Evolutionary conservation across 2,329 filamentous ascomycete genomes (phyloP), one percentile per base, ranked within the genome.

Genomic region (Penicillium griseofulvum): DNA sequence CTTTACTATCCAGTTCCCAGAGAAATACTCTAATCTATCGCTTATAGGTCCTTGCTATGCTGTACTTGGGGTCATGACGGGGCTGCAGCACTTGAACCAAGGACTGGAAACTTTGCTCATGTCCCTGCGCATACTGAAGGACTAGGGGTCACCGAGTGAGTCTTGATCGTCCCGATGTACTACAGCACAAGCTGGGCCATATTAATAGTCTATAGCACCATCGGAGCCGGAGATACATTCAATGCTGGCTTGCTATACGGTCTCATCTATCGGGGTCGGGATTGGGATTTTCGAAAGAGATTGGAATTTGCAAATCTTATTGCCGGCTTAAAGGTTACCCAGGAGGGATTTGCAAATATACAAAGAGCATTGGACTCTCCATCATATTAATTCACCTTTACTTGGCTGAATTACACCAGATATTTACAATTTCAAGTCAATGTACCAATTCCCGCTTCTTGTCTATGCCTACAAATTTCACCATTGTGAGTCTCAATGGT

Each of bases 141-240:
- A 60, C 65, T 70, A 55, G 48, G 28, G 17, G 78, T 87, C 49
- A 73, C 86, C 44, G 86, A 88, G 85, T 87, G 80, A 69, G 83
- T 80, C 37, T 29, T 42, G 8, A 36, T 6, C 2, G 16, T 28
- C 6, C 7, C 3, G 3, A 16, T 19, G 28, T 26, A 43, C 16
- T 4, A 28, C 14, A 34, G 14, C n/a, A 45, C 3, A 22, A 31
- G 24, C 14, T 2, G 11, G 22, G 3, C 6, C 31, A n/a, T 9
- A 17, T 57, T 65, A 34, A 68, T 19, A 61, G 46, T 47, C 5
- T 45, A 56, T 68, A 89, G 87, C 68, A 81, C 87, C 6, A 81
- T 90, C 57, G 88, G 88, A 52, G 88, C 88, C 41, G 88, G 88
- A 61, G 88, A 91, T 67, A 90, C 88, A 0, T 91, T 91, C 65